These are phyloP conservation scores for Scutellaria barbata DNA, from an alignment of 257 asterid genomes.

Conservation along the genomic window DNA sequence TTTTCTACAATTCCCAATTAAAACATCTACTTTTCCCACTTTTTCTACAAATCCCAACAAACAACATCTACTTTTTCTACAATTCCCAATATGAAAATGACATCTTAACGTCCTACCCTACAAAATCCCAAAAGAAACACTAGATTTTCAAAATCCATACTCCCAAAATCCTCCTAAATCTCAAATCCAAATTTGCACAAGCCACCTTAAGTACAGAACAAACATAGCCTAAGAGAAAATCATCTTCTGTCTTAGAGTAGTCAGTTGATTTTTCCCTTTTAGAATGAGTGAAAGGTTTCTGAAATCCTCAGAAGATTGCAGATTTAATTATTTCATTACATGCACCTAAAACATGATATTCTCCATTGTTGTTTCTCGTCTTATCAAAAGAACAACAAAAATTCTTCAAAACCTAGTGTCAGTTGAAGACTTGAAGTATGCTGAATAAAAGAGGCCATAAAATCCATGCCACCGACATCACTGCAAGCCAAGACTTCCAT, in stretches of 20 bases:
- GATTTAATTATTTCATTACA: conserved; percentile 12
- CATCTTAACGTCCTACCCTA: too few relatives aligned
- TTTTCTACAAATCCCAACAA: too few relatives aligned
- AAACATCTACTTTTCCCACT: too few relatives aligned
- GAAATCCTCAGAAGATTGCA: conserved; percentile 20
- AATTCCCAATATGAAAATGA: too few relatives aligned
- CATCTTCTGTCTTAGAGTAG: conserved; percentile 3
- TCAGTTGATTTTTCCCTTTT: background rate
- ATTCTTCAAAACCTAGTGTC: background rate
- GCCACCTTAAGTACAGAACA: too few relatives aligned
- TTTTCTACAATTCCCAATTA: too few relatives aligned
- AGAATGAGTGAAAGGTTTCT: conserved; percentile 17
- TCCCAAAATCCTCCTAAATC: too few relatives aligned
- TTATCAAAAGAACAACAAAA: conserved; percentile 4
- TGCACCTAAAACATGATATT: conserved; percentile 28
- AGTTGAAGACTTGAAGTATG: conserved; percentile 19
- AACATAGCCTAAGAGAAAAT: too few relatives aligned
- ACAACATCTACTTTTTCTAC: too few relatives aligned
- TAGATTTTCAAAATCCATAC: too few relatives aligned
- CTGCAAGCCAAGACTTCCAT: conserved; percentile 19
- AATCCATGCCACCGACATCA: conserved; percentile 26
- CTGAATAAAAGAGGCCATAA: conserved; percentile 3
- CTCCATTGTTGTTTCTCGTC: background rate
- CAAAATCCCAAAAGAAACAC: too few relatives aligned
- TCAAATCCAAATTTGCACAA: too few relatives aligned